Evolutionary conservation across 345 rosid species (phyloP).

Genomic region (Citrus sinensis): DNA sequence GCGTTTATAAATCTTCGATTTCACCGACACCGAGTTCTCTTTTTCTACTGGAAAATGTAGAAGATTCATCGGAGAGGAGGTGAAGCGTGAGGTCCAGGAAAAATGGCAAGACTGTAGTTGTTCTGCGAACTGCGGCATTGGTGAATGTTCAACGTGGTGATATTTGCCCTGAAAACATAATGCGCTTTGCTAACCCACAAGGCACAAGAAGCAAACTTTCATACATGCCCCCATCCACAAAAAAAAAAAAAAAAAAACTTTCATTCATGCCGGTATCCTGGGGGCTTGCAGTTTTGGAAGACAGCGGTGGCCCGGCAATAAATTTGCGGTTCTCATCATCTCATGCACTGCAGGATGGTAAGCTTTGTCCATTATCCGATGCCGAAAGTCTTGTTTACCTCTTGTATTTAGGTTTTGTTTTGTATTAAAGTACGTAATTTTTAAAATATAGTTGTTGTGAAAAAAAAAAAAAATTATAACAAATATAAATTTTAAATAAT

Average conservation of each 20-base stretch:
- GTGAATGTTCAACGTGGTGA: conserved; percentile 61
- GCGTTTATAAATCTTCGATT: too few species aligned
- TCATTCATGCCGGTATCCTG: conserved; percentile 22
- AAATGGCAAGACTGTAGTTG: conserved; percentile 3
- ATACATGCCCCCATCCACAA: conserved; percentile 19
- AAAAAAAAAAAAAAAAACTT: not conserved
- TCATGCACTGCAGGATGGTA: conserved; percentile 60
- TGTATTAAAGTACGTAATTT: rapidly evolving
- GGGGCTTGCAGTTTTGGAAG: conserved; percentile 22
- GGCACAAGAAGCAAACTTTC: conserved; percentile 21
- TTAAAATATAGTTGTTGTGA: too few species aligned
- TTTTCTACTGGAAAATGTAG: too few species aligned
- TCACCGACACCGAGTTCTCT: too few species aligned
- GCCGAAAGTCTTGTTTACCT: conserved; percentile 57
- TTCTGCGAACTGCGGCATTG: conserved; percentile 42
- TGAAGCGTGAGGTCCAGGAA: too few species aligned
- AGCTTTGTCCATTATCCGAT: conserved; percentile 60
- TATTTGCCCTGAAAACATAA: conserved; percentile 53
- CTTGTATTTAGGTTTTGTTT: conserved; percentile 20
- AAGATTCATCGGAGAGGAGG: too few species aligned
- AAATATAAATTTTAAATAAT: too few species aligned
- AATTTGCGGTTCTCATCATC: conserved; percentile 62
- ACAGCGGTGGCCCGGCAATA: conserved; percentile 51
- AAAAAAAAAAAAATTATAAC: too few species aligned
- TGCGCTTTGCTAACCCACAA: conserved; percentile 24